These are phyloP conservation scores for Corrigiola litoralis DNA, from an alignment of 179 eudicot species.

Conservation along the genomic window DNA sequence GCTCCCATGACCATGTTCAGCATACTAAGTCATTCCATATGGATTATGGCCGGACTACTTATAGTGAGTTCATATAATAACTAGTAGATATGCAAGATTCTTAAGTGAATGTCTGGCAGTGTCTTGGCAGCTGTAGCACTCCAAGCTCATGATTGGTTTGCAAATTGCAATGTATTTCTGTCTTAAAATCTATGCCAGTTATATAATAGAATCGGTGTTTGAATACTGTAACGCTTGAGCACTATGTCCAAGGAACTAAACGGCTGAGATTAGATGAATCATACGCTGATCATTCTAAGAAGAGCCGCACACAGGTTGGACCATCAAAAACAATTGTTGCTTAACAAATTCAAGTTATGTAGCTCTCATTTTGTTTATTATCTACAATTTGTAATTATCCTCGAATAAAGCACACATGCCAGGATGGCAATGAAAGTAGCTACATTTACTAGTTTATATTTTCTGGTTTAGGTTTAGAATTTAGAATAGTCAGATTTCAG, in stretches of 20 bases:
- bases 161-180: not conserved
- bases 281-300: not conserved
- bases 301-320: not conserved
- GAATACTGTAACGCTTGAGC: not conserved
- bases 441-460: not conserved
- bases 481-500: slow-evolving; percentile 8
- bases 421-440: not conserved
- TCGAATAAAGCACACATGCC: not conserved
- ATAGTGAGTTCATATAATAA: not conserved
- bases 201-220: not conserved
- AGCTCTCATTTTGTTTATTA: not conserved
- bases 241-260: slow-evolving; percentile 16
- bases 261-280: slow-evolving; percentile 12
- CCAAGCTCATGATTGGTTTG: not conserved
- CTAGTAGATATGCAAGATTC: not conserved
- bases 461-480: not conserved
- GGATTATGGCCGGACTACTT: not conserved
- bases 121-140: too few species aligned
- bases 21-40: not conserved
- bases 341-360: not conserved
- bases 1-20: too few species aligned
- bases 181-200: not conserved
- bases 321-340: slow-evolving; percentile 2
- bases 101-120: not conserved
- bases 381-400: slow-evolving; percentile 3